phyloP scores from a whole-genome alignment of 176 grass and related monocot genomes.

The Dactylis glomerata region DNA sequence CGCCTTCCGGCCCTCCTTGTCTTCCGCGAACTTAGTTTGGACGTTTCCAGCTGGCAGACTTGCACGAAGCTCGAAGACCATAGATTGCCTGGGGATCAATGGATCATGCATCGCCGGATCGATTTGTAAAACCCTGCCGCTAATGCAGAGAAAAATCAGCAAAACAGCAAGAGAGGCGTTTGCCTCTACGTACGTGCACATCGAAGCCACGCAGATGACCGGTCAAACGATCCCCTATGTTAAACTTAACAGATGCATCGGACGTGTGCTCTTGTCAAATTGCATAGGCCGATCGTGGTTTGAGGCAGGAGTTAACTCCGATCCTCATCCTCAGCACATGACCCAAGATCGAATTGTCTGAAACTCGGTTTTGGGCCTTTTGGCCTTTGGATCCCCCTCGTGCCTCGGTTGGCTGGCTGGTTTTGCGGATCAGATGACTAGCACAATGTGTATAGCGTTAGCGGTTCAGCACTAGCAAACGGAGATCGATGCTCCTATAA shows the following conservation, averaged over 20 bases:
- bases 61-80: neutral
- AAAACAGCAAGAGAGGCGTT: neutral
- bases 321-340: too few relatives aligned
- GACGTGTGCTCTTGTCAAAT: too few relatives aligned
- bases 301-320: too few relatives aligned
- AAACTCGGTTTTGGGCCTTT: neutral
- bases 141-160: conserved; percentile 17
- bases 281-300: too few relatives aligned
- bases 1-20: conserved; percentile 27
- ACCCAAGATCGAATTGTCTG: neutral
- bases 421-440: too few relatives aligned
- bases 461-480: too few relatives aligned
- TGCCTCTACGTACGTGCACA: neutral
- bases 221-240: too few relatives aligned
- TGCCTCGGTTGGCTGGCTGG: neutral
- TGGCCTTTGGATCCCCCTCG: neutral
- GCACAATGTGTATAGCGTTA: too few relatives aligned
- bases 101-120: neutral
- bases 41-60: neutral
- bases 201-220: neutral
- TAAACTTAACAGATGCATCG: too few relatives aligned
- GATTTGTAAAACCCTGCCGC: neutral
- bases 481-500: too few relatives aligned
- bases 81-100: conserved; percentile 25
- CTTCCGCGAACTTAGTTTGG: conserved; percentile 24